phyloP scores from a whole-genome alignment of 2,329 filamentous ascomycete species.

The Ceratocystis cubensis region DNA sequence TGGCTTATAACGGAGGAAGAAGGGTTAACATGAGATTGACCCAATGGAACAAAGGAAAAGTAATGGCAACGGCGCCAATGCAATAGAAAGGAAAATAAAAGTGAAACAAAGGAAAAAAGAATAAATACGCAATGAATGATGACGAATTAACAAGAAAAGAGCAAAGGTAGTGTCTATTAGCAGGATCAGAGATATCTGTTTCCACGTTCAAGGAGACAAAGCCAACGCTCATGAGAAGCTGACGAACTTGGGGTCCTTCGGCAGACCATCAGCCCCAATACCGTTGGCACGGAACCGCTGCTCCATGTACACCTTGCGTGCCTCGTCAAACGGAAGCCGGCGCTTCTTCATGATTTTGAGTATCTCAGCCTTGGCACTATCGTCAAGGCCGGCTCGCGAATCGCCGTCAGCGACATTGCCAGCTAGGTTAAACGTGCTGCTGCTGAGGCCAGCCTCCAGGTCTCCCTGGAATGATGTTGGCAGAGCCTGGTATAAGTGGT shows the following conservation, averaged over 20 bases:
- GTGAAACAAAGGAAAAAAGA: neutral
- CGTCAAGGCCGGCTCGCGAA: constrained; percentile 66
- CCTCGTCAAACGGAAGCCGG: constrained; percentile 79
- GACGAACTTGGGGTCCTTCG: constrained; percentile 88
- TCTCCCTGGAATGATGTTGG: constrained; percentile 69
- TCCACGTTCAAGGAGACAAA: too few species aligned
- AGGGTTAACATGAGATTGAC: too few species aligned
- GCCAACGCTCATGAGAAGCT: constrained; percentile 51
- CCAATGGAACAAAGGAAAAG: neutral
- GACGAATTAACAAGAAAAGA: constrained; percentile 7
- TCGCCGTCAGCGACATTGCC: constrained; percentile 73
- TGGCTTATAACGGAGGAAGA: too few species aligned
- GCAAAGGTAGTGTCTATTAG: neutral
- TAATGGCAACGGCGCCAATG: neutral
- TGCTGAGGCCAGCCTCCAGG: constrained; percentile 76
- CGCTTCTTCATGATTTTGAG: constrained; percentile 81
- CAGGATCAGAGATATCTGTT: neutral
- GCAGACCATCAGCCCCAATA: constrained; percentile 76
- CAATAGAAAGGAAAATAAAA: neutral
- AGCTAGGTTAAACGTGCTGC: constrained; percentile 67
- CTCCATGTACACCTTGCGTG: constrained; percentile 74
- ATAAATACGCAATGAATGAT: neutral
- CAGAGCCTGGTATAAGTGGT: constrained; percentile 64
- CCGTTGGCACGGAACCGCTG: constrained; percentile 74
- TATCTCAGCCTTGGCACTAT: constrained; percentile 66